Evolutionary conservation across 352 stramenopile genomes (phyloP), one percentile per base, ranked within the genome.

Genomic region (Pythium insidiosum): DNA sequence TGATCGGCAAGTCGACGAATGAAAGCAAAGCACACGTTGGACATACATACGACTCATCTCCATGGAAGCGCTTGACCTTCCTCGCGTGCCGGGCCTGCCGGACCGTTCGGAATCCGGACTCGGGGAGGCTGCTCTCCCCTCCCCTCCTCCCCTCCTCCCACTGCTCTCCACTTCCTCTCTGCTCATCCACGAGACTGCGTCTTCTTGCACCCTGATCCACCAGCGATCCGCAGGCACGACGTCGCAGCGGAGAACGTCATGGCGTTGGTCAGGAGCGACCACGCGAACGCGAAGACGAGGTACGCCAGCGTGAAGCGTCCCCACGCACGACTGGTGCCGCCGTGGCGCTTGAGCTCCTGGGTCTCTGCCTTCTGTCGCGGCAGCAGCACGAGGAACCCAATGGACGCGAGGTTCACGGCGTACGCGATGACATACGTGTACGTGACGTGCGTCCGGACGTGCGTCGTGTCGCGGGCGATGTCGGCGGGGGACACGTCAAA

Each of bases 261-360:
- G 31, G 80, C 44, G 45, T 84, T 84, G 12, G 67, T 83, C 61
- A 74, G 80, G 45, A 84, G 41, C 29, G 66, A 73, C 68, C 68
- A 84, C 22, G 41, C 38, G 47, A 81, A 61, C 30, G 64, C 58
- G n/a, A 84, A 79, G 0, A 41, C 47, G 1, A 80, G 42, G 33
- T 73, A 68, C 29, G 44, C 49, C 19, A 64, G 28, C 9, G 66
- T 76, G 7, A 73, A 24, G 0, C 31, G 58, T 11, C 66, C 68
- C 13, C 71, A n/a, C 5, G 64, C 10, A 36, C 71, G 68, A 55
- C 46, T 84, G 40, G 59, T 71, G 37, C 55, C 53, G 33, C 69
- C 72, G 4, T 53, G n/a, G n/a, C n/a, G n/a, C n/a, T n/a, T n/a
- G n/a, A n/a, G n/a, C n/a, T n/a, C n/a, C n/a, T n/a, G n/a, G 33